Percentiles rank a stretch among this genome's conserved stretches.
These are phyloP conservation scores for Coemansia sp. DNA, from an alignment of 192 early-diverging fungal genomes.

Conservation along the genomic window DNA sequence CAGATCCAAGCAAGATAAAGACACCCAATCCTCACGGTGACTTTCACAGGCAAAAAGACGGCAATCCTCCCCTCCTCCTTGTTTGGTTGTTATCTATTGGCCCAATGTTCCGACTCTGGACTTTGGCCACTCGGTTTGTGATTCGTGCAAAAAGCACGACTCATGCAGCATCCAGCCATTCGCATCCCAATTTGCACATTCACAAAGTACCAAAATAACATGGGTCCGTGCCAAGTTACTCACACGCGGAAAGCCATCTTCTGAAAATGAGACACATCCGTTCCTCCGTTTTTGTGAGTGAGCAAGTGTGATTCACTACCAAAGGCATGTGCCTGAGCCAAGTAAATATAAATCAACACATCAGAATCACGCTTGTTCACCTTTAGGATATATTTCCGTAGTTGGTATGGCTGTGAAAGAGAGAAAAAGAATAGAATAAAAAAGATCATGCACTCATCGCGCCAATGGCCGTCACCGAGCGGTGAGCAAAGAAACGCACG, in stretches of 20 bases:
- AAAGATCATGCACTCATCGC: not conserved
- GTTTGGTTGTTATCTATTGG: slow-evolving; percentile 8
- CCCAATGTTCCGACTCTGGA: slow-evolving; percentile 3
- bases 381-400: too few relatives aligned
- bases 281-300: too few relatives aligned
- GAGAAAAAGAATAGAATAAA: not conserved
- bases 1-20: not conserved
- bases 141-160: slow-evolving; percentile 2
- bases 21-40: not conserved
- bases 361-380: too few relatives aligned
- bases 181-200: not conserved
- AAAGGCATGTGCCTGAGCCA: too few relatives aligned
- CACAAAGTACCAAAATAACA: not conserved
- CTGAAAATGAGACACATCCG: too few relatives aligned
- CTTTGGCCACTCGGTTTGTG: not conserved
- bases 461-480: slow-evolving; percentile 57
- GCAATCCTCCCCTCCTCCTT: not conserved
- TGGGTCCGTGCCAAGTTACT: not conserved
- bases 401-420: not conserved
- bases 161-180: not conserved
- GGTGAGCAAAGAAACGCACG: slow-evolving; percentile 88
- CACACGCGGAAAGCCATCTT: not conserved
- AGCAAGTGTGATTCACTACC: too few relatives aligned
- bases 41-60: not conserved
- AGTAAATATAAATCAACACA: too few relatives aligned